Percentiles rank a stretch among this genome's conserved stretches.
phyloP scores from a whole-genome alignment of 805 yeast genomes.

The Spathaspora sp. region DNA sequence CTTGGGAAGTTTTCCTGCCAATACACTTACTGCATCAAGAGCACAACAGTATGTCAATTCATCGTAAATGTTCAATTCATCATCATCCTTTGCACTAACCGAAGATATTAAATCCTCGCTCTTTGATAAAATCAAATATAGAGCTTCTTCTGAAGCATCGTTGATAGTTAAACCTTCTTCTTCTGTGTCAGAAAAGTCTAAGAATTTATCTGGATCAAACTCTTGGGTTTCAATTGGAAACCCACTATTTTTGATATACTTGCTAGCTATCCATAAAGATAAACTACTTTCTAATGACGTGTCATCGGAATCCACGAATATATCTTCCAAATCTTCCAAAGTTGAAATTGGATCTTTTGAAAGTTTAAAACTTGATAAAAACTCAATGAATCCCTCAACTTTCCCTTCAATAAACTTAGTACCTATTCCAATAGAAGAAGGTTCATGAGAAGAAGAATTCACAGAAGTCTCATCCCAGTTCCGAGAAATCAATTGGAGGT shows the following conservation, averaged over 20 bases:
- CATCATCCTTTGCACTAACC: background rate
- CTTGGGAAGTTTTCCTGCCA: constrained; percentile 19
- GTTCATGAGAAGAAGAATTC: background rate
- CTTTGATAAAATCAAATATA: constrained; percentile 26
- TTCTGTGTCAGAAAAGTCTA: constrained; percentile 14
- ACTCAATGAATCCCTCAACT: constrained; percentile 9
- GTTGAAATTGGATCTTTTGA: constrained; percentile 1
- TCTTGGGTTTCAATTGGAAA: constrained; percentile 6
- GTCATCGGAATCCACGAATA: constrained; percentile 8
- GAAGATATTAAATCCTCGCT: constrained; percentile 34
- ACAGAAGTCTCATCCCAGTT: constrained; percentile 5
- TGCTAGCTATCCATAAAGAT: constrained; percentile 30
- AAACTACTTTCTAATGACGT: constrained; percentile 4
- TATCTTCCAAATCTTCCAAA: constrained; percentile 9
- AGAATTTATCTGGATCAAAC: constrained; percentile 18
- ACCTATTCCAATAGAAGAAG: constrained; percentile 5
- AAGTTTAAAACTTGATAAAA: constrained; percentile 7
- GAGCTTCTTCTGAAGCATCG: constrained; percentile 18
- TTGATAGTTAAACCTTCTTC: constrained; percentile 7
- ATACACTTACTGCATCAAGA: constrained; percentile 39
- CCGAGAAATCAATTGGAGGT: constrained; percentile 7
- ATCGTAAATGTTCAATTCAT: constrained; percentile 6
- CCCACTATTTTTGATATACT: background rate
- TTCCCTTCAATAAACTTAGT: constrained; percentile 17
- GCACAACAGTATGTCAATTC: constrained; percentile 37